Evolutionary conservation across 1,284 basidiomycete genomes (phyloP), one percentile per base, ranked within the genome.

Genomic region (Fomitopsis palustris): DNA sequence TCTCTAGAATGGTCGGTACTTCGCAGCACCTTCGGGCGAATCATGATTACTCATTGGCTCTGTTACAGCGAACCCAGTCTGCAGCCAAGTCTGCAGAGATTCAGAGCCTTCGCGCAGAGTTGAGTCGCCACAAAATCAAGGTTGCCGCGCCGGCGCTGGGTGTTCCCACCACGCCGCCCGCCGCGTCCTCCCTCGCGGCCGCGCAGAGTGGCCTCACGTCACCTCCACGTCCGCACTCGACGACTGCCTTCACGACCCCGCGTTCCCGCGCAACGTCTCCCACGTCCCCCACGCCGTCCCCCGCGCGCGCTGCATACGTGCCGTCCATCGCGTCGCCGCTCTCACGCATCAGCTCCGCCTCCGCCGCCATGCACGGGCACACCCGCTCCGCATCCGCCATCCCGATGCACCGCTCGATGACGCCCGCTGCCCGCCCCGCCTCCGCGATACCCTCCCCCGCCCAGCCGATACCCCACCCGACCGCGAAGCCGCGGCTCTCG

Each of bases 11-110:
- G 81, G 86, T 87, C 70, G 73, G 86, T 79, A 43, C 61, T 53
- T 61, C 68, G 60, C 56, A 37, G 62, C 63, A 59, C 63, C 45
- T 35, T 60, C 49, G 59, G 58, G 61, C 58, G 45, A 51, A 52
- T 35, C 52, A 21, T 19, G 17, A 27, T 38, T 39, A 57, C 62
- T 67, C 54, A 67, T 52, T 31, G 38, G 1, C 21, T 52, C 39
- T 25, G 62, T 64, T 60, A 33, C 67, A 88, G 86, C 82, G 84
- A 72, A 70, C 77, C 59, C 78, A 81, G 69, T 85, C 85, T 73
- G 76, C 78, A 63, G 82, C 86, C 77, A 87, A 86, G 78, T 77
- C 82, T 59, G 85, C 86, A 74, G 88, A 91, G 74, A 84, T 80
- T 67, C 83, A 86, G 68, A 78, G 77, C 66, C 79, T 90, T 52